Evolutionary conservation across 2,329 filamentous ascomycete species (phyloP).

Genomic region (Venturia nashicola): DNA sequence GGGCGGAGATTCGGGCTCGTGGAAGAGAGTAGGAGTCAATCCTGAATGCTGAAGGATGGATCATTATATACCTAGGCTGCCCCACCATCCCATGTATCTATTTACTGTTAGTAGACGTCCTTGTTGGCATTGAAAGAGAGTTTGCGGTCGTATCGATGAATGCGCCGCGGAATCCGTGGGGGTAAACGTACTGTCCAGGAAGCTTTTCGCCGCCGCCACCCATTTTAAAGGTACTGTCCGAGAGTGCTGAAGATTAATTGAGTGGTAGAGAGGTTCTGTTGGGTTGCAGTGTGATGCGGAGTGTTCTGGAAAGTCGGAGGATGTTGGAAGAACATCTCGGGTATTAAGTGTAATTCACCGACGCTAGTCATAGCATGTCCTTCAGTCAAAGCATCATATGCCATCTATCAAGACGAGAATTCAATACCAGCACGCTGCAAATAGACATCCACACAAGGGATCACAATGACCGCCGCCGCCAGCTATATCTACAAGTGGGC

Average conservation of each 20-base stretch:
- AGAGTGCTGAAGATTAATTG: background rate
- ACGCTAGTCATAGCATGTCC: background rate
- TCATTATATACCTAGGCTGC: conserved; percentile 51
- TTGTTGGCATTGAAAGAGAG: conserved; percentile 9
- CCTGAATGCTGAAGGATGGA: conserved; percentile 17
- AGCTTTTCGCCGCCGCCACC: conserved; percentile 29
- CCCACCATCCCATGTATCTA: conserved; percentile 52
- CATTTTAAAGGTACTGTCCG: conserved; percentile 17
- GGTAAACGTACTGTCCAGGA: conserved; percentile 22
- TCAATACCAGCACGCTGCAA: background rate
- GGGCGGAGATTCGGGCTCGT: background rate
- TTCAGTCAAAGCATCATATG: conserved; percentile 2
- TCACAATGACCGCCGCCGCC: conserved; percentile 40
- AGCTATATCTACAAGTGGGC: conserved; percentile 54
- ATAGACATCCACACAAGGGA: conserved; percentile 16
- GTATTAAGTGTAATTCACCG: background rate
- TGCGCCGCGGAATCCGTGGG: background rate
- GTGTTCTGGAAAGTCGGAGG: background rate
- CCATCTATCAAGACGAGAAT: background rate
- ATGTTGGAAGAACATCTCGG: background rate
- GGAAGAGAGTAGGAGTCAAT: background rate
- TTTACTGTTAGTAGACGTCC: background rate
- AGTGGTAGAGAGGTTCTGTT: background rate
- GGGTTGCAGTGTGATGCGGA: background rate
- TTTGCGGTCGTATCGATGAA: conserved; percentile 4